Evolutionary conservation across 192 early-diverging fungal genomes (phyloP).

Genomic region (Linnemannia schmuckeri): DNA sequence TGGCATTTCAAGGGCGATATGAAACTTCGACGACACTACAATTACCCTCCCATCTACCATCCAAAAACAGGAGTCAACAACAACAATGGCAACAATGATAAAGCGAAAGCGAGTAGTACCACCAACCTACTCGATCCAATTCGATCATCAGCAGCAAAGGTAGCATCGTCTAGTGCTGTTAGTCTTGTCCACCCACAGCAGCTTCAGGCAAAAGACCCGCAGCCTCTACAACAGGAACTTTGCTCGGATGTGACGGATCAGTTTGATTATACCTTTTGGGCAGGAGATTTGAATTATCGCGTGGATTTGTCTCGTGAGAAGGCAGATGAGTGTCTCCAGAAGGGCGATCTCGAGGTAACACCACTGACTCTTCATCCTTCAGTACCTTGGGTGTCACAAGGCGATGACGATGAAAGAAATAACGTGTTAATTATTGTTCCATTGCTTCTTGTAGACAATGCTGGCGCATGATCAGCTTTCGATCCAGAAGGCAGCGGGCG

Average conservation of each 20-base stretch:
- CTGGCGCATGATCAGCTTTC: conserved; percentile 62
- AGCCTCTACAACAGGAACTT: neutral
- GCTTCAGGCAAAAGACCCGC: neutral
- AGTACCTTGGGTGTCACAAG: neutral
- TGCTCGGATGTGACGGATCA: conserved; percentile 56
- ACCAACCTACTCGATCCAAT: neutral
- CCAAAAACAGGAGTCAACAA: neutral
- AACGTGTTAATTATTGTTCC: neutral
- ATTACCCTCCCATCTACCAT: neutral
- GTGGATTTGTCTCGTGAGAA: conserved; percentile 64
- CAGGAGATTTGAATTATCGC: conserved; percentile 89
- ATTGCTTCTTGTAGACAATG: conserved; percentile 42
- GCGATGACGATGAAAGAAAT: neutral
- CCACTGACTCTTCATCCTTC: neutral
- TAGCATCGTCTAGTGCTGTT: neutral
- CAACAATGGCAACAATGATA: conserved; percentile 10
- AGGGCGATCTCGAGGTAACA: conserved; percentile 63
- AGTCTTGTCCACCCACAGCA: neutral
- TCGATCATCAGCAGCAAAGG: neutral
- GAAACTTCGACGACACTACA: conserved; percentile 51
- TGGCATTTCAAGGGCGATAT: conserved; percentile 53
- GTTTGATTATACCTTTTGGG: conserved; percentile 74
- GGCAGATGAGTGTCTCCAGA: conserved; percentile 62
- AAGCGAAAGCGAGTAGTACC: neutral
- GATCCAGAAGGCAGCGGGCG: conserved; percentile 28